Evolutionary conservation across 371 early-diverging fungal genomes (phyloP).

Genomic region (Syncephalastrum monosporum): DNA sequence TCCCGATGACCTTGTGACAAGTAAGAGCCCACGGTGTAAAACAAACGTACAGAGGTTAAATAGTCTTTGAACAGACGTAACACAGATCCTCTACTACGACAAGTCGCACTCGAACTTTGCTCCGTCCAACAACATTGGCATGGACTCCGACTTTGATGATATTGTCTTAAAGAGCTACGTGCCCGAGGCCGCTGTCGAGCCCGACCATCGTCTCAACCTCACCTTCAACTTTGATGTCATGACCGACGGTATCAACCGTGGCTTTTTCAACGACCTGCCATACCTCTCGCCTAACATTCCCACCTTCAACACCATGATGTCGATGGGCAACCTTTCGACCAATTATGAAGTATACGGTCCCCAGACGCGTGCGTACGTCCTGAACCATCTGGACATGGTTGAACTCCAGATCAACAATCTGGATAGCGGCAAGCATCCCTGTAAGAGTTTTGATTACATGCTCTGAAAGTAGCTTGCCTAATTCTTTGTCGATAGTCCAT

Average conservation of each 20-base stretch:
- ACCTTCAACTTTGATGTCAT: conserved; percentile 64
- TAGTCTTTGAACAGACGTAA: no score
- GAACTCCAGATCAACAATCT: conserved; percentile 65
- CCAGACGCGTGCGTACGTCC: conserved; percentile 48
- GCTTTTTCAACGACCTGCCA: conserved; percentile 78
- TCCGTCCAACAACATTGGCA: conserved; percentile 30
- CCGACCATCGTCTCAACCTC: conserved; percentile 54
- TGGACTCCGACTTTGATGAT: conserved; percentile 50
- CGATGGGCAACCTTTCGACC: conserved; percentile 55
- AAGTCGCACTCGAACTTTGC: conserved; percentile 32
- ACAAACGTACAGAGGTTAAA: neutral
- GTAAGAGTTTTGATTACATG: conserved; percentile 20
- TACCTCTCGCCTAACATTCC: conserved; percentile 71
- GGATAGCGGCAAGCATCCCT: conserved; percentile 42
- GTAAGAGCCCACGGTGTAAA: conserved; percentile 16
- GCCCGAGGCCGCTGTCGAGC: conserved; percentile 31
- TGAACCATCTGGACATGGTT: conserved; percentile 51
- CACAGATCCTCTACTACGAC: conserved; percentile 46
- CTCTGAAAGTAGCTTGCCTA: no score
- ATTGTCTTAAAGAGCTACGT: conserved; percentile 42
- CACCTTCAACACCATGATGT: conserved; percentile 64
- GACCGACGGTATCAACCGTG: conserved; percentile 77
- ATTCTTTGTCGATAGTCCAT: conserved; percentile 29
- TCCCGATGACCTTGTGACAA: conserved; percentile 54
- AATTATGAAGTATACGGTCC: conserved; percentile 65